Evolutionary conservation across 139 green algal genomes (phyloP).

Genomic region (Ostreobium quekettii): DNA sequence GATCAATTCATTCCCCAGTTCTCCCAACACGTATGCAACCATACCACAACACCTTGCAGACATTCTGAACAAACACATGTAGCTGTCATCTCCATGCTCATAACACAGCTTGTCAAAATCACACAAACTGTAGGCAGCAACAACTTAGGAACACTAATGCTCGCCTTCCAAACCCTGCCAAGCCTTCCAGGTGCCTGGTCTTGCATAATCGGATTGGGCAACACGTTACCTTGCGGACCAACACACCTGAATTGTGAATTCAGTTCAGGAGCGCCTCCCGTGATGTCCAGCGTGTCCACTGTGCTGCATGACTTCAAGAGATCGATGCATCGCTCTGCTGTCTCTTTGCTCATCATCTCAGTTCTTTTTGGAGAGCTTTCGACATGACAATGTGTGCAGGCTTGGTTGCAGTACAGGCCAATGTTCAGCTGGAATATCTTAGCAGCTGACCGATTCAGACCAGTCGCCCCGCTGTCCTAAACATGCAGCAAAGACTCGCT

Average conservation of each 20-base stretch:
- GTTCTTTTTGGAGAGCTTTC: constrained; percentile 77
- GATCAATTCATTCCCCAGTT: no score
- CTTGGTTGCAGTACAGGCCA: constrained; percentile 97
- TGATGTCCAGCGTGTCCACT: constrained; percentile 75
- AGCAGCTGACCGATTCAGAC: constrained; percentile 42
- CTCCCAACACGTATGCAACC: no score
- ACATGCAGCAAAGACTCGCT: background rate
- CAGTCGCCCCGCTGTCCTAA: constrained; percentile 27
- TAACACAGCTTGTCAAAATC: no score
- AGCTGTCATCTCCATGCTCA: no score
- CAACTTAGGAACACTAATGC: no score
- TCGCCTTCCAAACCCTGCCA: no score
- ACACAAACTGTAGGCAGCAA: no score
- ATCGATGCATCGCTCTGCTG: constrained; percentile 58
- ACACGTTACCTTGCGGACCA: background rate
- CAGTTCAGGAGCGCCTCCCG: constrained; percentile 88
- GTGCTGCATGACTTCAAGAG: constrained; percentile 43
- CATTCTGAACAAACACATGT: no score
- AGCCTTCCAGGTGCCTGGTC: no score
- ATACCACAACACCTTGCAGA: no score
- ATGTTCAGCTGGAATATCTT: constrained; percentile 92
- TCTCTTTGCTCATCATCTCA: constrained; percentile 62
- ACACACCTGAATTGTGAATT: constrained; percentile 68
- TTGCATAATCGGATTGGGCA: no score
- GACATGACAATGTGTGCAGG: constrained; percentile 94